Base-by-base conservation (phyloP, 768 basidiomycete genomes). In the Boletus patriciae region DNA sequence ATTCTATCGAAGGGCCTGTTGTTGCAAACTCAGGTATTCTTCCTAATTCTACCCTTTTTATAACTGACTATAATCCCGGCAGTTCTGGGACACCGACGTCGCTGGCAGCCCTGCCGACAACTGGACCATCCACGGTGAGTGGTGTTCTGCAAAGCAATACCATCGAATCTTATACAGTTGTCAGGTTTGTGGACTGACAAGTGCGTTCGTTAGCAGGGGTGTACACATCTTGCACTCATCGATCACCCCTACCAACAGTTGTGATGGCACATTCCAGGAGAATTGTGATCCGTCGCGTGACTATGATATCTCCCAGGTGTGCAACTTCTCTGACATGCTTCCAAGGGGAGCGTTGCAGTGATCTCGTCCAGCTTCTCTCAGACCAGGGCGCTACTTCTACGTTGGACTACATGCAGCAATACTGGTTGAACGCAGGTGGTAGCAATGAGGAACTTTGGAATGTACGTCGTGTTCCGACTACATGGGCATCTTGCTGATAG, bases 1-100 rank as follows among this genome's bases (percentile, higher is more conserved):
- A 15, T 33, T 23, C 43, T 46, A 21, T 52, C 33, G 15, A 53
- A 89, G 86, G 88, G 87, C 41, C 72, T 83, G 46, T 60, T 88
- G 31, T 64, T 85, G 57, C 85, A 86, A 58, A 79, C 80, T 1
- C 83, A 83, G 73, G 79, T 78, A 64, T 43, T 52, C 25, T 52
- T 21, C 11, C 38, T 9, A n/a, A 42, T 42, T 25, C 18, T 29
- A 10, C n/a, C 18, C 6, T 33, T 21, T 37, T 38, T 21, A 42
- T 41, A 13, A 16, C 46, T 60, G n/a, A 67, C 3, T n/a, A 31
- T 45, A 12, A 43, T 36, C 19, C 13, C 33, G 36, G 21, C 68
- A 87, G 83, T 87, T 90, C 71, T 90, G 88, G 87, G 87, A 90
- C 59, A 86, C 83, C 3, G 63, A 82, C 46, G 82, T 85, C 0